Base-by-base conservation (phyloP, 371 early-diverging fungal species). In the Mucor saturninus region DNA sequence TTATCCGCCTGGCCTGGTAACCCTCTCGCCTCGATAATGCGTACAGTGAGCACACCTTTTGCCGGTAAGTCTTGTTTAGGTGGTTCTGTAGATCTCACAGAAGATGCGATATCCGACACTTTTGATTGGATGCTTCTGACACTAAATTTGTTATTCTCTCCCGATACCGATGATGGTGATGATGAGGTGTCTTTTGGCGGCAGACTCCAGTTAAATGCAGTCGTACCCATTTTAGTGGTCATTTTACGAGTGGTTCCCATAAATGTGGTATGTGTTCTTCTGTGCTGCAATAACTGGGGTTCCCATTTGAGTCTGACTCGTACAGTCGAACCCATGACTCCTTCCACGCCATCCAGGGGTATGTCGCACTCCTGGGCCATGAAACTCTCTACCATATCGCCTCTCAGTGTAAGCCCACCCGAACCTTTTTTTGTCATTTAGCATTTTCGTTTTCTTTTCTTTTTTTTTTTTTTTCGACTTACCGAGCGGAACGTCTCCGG, bases 401-500 rank as follows among this genome's bases (percentile, higher is more conserved):
- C 75, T 39, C 72, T 61, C 43, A 81, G 46, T 2, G 82, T 63
- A 21, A 81, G 72, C 29, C 77, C 79, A 38, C 77, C 76, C 21
- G 77, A 77, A 4, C 80, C 80, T 73, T 29, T 52, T 37, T n/a
- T 42, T 35, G 15, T 5, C 28, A 30, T 28, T 29, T 28, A 5
- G n/a, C 14, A 43, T 14, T n/a, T n/a, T n/a, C n/a, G 35, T 38
- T 49, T 30, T 38, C 35, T 26, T 6, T 54, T 21, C 9, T 4
- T 21, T 1, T 21, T 21, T 21, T 21, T 21, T 21, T 21, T 21
- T 21, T 21, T 21, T 21, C 1, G 21, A 21, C 46, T 67, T 76
- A 67, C 84, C 84, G 13, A 93, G 74, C 26, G 87, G 85, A 48
- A 80, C 83, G 65, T 85, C 83, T 9, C 81, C 74, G 40, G 77